Base-by-base conservation (phyloP, 441 rosid species). In the Euphorbia corollata region DNA sequence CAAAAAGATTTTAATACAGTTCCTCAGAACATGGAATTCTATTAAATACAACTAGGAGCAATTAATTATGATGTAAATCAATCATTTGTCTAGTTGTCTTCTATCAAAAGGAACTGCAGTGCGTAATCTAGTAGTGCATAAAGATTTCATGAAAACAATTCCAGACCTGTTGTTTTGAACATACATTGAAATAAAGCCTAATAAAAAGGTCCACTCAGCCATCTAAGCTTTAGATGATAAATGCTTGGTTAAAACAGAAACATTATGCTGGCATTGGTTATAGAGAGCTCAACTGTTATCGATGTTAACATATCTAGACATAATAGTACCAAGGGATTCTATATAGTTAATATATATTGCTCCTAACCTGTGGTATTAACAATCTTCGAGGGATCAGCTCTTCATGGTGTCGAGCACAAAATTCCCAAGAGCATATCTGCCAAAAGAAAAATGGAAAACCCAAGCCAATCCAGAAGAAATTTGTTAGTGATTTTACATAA, bases 371-470 rank as follows among this genome's bases (percentile, higher is more conserved):
- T 11, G 97, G 99, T 77, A 90, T 83, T 79, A 95, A 79, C 72
- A 92, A 84, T 75, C 91, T 82, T 81, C 93, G 77, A 34, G 99
- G 98, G 50, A 95, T 90, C 53, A 95, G 98, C 79, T 95, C 99
- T 78, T 95, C 99, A 71, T 92, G 99, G 43, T 87, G 95, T 73
- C 96, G 85, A 69, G 99, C 96, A 78, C 99, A 95, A 82, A 95
- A 95, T 63, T 92, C 99, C 99, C 99, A 95, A 47, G 96, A 95
- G 76, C 89, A 90, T 75, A 95, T 95, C 99, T 95, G 80, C 24
- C 48, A 57, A 78, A 57, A 54, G 73, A 20, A 30, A 63, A 74
- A 56, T 20, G 64, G 66, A 68, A 73, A 65, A 63, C 59, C 24
- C 24, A 67, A 13, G 5, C 30, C 51, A n/a, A 60, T 30, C 38